phyloP scores from a whole-genome alignment of 1,284 basidiomycete species.

The Hortiboletus rubellus region DNA sequence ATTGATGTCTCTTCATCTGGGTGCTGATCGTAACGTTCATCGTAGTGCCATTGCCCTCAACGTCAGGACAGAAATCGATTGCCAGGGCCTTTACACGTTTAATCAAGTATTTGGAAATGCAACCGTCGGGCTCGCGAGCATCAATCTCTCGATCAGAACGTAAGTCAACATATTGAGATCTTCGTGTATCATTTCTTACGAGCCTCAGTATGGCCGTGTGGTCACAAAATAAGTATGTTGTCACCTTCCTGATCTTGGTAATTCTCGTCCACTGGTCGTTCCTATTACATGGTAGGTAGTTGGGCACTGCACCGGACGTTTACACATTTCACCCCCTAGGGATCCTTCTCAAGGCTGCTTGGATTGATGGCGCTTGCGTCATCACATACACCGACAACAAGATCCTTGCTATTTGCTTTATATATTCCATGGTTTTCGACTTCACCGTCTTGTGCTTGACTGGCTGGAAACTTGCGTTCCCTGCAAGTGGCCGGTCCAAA shows the following conservation, averaged over 20 bases:
- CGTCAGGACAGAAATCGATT: slow-evolving; percentile 33
- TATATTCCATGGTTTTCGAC: slow-evolving; percentile 74
- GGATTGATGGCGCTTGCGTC: slow-evolving; percentile 52
- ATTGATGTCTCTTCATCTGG: neutral
- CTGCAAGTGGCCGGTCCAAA: slow-evolving; percentile 45
- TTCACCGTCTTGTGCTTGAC: slow-evolving; percentile 60
- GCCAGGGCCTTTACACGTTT: slow-evolving; percentile 62
- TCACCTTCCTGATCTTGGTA: slow-evolving; percentile 52
- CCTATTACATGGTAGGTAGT: slow-evolving; percentile 62
- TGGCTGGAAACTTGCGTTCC: slow-evolving; percentile 56
- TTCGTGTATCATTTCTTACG: neutral
- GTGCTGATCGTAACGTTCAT: neutral
- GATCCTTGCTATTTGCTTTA: slow-evolving; percentile 63
- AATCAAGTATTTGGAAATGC: slow-evolving; percentile 71
- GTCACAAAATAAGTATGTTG: slow-evolving; percentile 61
- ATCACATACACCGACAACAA: slow-evolving; percentile 57
- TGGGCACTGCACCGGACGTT: neutral
- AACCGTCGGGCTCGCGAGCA: slow-evolving; percentile 71
- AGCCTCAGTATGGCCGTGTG: slow-evolving; percentile 63
- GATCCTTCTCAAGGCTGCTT: slow-evolving; percentile 57
- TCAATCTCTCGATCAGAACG: slow-evolving; percentile 79
- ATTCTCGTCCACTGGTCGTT: slow-evolving; percentile 78
- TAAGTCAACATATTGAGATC: slow-evolving; percentile 35
- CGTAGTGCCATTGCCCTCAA: slow-evolving; percentile 33
- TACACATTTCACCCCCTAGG: slow-evolving; percentile 39